Evolutionary conservation across 768 basidiomycete genomes (phyloP), one percentile per base, ranked within the genome.

Genomic region (Amanita pseudoporphyria): DNA sequence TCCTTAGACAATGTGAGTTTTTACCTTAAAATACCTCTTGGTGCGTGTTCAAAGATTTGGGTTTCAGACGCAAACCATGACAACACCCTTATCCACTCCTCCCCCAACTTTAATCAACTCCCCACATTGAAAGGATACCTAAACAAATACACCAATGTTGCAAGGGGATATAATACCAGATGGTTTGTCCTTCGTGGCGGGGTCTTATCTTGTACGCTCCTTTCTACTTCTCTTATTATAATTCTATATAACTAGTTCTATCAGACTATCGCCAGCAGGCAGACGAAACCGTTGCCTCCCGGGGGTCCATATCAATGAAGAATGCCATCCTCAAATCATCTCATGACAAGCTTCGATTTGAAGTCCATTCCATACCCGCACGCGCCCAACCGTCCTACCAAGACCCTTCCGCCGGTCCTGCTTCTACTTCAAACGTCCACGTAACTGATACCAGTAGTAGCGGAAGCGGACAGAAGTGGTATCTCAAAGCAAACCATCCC

Each of bases 131-230:
- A 78, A 54, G 90, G 88, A 0, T 90, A 90, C 59, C 68, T 91
- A 16, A 90, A 87, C 64, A 97, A 97, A 63, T 96, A 93, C 60
- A 82, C 85, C 1, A 97, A 96, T 57, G 87, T 96, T 32, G 89
- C 90, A 0, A 83, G 81, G 56, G 93, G 94, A 0, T 95, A 92
- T 61, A 82, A 81, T 52, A 85, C 87, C 0, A 73, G 93, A 1
- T 96, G 92, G 91, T 95, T 97, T 59, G 89, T 95, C 0, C 74
- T 96, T 16, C 83, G 87, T 58, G 78, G 84, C 47, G 93, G 91
- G 0, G 71, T 87, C 21, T 63, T 94, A n/a, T 89, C 87, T 14
- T 92, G 89, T 88, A 60, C 21, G 86, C 76, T 1, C 30, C 13
- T 44, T 19, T 13, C 39, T 36, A 14, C 6, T 37, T 9, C 36